Base-by-base conservation (phyloP, 2,329 filamentous ascomycete species). In the Colletotrichum truncatum region DNA sequence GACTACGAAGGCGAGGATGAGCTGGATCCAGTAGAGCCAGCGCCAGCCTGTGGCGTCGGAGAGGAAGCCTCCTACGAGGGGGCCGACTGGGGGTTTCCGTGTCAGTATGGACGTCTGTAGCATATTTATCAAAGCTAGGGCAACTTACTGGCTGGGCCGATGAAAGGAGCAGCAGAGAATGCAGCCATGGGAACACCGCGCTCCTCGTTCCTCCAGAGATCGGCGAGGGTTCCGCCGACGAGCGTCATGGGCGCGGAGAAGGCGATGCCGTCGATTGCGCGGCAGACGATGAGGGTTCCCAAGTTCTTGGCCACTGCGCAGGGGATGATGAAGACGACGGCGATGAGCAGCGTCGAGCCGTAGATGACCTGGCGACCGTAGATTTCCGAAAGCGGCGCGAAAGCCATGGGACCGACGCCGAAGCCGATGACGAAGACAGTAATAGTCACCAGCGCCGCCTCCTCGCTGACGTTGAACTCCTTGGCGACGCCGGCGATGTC, bases 181-280 rank as follows among this genome's bases (percentile, higher is more conserved):
- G 91, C 91, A 3, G 93, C 93, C 93, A 97, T 96, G 16, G 93
- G 92, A 2, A 96, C 90, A 72, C 93, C 93, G 56, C 93, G 86
- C 78, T 97, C 93, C 74, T 96, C 93, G 53, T 90, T 93, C 64
- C 81, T 88, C 92, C 92, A 97, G n/a, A 96, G 77, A 79, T 97
- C 93, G 10, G 93, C 91, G 6, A 97, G 79, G 1, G 92, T 95
- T 8, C 93, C 93, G 43, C 93, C 93, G 8, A 94, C 93, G 1
- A 96, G 84, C 0, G 93, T 95, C 91, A 97, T 95, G 2, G 93
- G 93, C 0, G 93, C 93, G 10, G 91, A 94, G 74, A 95, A 95
- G 6, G 91, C 91, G 60, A 96, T 93, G 46, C 93, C 93, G 67
- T 93, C 93, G 64, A 97, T 92, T 46, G 89, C 82, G 67, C 93